Evolutionary conservation across 2,329 filamentous ascomycete species (phyloP).

Genomic region (Cytospora schulzeri): DNA sequence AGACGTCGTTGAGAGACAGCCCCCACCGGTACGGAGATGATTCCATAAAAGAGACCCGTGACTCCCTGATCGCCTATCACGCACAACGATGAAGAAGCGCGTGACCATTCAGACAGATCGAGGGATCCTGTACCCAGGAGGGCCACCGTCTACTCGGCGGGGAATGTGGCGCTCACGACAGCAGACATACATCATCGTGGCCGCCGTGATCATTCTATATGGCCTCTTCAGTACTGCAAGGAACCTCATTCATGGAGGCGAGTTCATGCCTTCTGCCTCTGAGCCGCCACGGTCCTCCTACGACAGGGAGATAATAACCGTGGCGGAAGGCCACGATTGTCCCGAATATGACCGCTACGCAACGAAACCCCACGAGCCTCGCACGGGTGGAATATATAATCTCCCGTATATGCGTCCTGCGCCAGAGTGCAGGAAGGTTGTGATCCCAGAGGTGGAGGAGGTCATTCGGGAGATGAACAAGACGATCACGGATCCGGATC

Average conservation of each 20-base stretch:
- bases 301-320: slow-evolving; percentile 13
- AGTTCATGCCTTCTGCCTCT: slow-evolving; percentile 1
- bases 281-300: not conserved
- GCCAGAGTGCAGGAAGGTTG: slow-evolving; percentile 71
- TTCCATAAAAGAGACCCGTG: too few species aligned
- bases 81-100: slow-evolving; percentile 20
- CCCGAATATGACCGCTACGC: slow-evolving; percentile 38
- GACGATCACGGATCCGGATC: slow-evolving; percentile 49
- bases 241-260: slow-evolving; percentile 20
- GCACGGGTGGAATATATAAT: slow-evolving; percentile 35
- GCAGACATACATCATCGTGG: slow-evolving; percentile 22
- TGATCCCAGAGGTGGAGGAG: slow-evolving; percentile 68
- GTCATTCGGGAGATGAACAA: slow-evolving; percentile 53
- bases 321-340: slow-evolving; percentile 30
- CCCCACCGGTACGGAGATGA: too few species aligned
- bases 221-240: slow-evolving; percentile 20
- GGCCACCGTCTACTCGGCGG: slow-evolving; percentile 20
- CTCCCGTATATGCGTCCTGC: slow-evolving; percentile 55
- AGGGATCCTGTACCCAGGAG: slow-evolving; percentile 27
- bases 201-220: slow-evolving; percentile 23
- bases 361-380: slow-evolving; percentile 35
- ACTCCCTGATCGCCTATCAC: not conserved
- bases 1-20: too few species aligned
- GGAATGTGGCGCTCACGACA: slow-evolving; percentile 25
- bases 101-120: slow-evolving; percentile 27